Evolutionary conservation across 1,284 basidiomycete genomes (phyloP), one percentile per base, ranked within the genome.

Genomic region (Ceratorhiza oryzae-sativae): DNA sequence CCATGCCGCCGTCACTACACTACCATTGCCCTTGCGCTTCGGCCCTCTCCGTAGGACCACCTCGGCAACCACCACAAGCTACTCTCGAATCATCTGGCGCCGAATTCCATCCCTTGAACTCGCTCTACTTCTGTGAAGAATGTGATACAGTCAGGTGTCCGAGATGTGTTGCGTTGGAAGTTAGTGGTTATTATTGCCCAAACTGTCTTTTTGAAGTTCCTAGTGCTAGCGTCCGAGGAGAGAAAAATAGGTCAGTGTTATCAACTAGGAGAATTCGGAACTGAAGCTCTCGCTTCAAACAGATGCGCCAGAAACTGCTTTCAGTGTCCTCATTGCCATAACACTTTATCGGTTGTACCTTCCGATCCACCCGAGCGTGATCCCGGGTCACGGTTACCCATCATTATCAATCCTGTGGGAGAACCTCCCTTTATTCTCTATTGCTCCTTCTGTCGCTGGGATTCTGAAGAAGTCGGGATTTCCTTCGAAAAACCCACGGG

Each of bases 201-300:
- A 96, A 97, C 80, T 99, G 97, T 80, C 85, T 98, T n/a, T 99
- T 99, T 80, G 97, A 99, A 78, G 97, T 99, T 3, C 97, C 97
- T 0, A 93, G 91, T 77, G 95, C 97, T 1, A 97, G 94, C 77
- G 95, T 99, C 8, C 87, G 96, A 74, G 94, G 90, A 6, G 96
- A 99, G 81, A 96, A 95, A 85, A 98, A 97, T 78, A 87, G 95
- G 92, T 93, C 34, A 74, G 81, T 74, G 13, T n/a, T 45, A 41
- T 45, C 15, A 10, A 1, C 32, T 20, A 23, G 13, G 45, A 18
- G 12, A 55, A 36, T n/a, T 41, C 8, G 20, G 27, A 41, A 23
- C 15, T 53, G 20, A 51, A 15, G 49, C 45, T 62, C 41, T 51
- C 42, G 18, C 5, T n/a, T n/a, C 30, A 25, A 32, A 27, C 79